Conservation (phyloP, 2,329 filamentous ascomycete genomes). For the Nothophaeocryptopus gaeumannii region DNA sequence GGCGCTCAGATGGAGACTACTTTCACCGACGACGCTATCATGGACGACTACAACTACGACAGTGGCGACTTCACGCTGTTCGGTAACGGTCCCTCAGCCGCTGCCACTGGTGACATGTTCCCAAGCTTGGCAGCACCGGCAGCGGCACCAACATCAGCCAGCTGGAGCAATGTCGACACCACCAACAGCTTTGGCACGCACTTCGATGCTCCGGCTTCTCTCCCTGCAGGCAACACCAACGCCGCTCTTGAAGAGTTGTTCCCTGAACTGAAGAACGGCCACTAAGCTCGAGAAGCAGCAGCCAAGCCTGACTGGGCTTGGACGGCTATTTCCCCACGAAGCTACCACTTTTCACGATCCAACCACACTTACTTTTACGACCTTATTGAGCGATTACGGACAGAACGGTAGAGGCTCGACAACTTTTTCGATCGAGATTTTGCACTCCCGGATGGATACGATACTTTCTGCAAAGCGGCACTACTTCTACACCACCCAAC, state of each 20-base stretch:
- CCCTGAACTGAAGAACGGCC: conserved; percentile 19
- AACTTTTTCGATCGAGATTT: too few relatives aligned
- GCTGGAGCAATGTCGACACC: conserved; percentile 38
- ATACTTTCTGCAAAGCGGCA: too few relatives aligned
- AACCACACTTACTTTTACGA: background rate
- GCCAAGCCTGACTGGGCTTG: too few relatives aligned
- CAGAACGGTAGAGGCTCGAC: too few relatives aligned
- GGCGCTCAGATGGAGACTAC: conserved; percentile 67
- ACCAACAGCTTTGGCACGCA: conserved; percentile 17
- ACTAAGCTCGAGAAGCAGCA: background rate
- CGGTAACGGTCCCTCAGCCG: conserved; percentile 27
- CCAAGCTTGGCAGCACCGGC: conserved; percentile 22
- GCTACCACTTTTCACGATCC: conserved; percentile 1
- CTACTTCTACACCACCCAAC: too few relatives aligned
- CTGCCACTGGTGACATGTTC: conserved; percentile 31
- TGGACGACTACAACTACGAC: conserved; percentile 59
- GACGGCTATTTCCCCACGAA: background rate
- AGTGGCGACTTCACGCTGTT: conserved; percentile 63
- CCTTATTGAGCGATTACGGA: too few relatives aligned
- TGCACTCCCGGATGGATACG: too few relatives aligned
- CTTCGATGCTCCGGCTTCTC: conserved; percentile 17
- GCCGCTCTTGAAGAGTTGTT: conserved; percentile 23
- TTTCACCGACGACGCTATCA: conserved; percentile 50
- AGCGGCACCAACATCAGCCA: conserved; percentile 2
- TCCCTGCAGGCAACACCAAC: conserved; percentile 19